Evolutionary conservation across 2,329 filamentous ascomycete genomes (phyloP), one percentile per base, ranked within the genome.

Genomic region (Parastagonospora avenae): DNA sequence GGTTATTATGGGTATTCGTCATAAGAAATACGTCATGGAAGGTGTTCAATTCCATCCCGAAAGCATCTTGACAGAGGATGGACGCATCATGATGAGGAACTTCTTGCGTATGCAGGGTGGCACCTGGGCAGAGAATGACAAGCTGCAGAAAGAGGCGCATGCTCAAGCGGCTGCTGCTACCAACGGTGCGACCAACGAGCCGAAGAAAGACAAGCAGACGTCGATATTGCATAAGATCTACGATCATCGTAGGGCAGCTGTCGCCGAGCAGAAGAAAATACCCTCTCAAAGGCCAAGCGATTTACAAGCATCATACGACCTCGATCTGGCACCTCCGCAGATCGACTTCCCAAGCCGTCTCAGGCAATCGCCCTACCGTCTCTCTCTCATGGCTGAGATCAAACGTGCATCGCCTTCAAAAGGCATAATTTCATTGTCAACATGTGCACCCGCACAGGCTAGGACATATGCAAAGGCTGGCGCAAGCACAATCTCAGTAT

Each of bases 31-130:
- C 66, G 84, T 90, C 1, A 82, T 97, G n/a, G 94, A 99, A 74
- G 94, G 92, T 35, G 94, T 99, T 12, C 94, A 99, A 70, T 99
- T 97, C 65, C 94, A 99, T 64, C 94, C 94, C 0, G 94, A 99
- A 76, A 97, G 93, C 72, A 99, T 99, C 50, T 78, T 99, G 44
- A 97, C 93, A 0, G 91, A 89, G 39, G 86, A 94, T 51, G 94
- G 95, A 3, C 87, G 92, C 31, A 77, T 83, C 31, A 97, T 99
- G 90, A 85, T 99, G 70, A 87, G 86, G 68, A 99, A 97, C 74
- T 99, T 99, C 73, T 77, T 99, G 53, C 82, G 82, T 50, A 87
- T 96, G 82, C 90, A 88, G 63, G 90, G 91, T 15, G 94, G 94
- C 19, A 97, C 92, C 41, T 99, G 94, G 94, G 84, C 84, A 44